Percentiles rank a stretch among this genome's conserved stretches.
Evolutionary conservation across 352 stramenopile genomes (phyloP).

Genomic region (Pythium utonaiense): DNA sequence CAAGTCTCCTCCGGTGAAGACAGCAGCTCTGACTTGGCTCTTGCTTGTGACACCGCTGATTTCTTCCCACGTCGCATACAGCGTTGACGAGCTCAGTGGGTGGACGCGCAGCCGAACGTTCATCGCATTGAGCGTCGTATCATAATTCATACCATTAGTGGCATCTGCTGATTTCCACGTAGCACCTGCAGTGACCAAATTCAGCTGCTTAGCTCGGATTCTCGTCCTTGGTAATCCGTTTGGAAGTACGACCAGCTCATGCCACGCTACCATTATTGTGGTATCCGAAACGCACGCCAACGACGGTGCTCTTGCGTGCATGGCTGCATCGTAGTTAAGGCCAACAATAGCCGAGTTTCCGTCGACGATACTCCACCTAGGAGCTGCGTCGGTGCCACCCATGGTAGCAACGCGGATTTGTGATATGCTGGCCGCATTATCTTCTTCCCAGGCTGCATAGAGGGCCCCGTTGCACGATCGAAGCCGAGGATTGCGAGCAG

Average conservation of each 20-base stretch:
- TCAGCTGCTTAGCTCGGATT: slow-evolving; percentile 25
- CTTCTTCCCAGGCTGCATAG: slow-evolving; percentile 58
- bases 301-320: slow-evolving; percentile 27
- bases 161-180: slow-evolving; percentile 38
- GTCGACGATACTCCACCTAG: slow-evolving; percentile 52
- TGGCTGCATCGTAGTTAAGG: slow-evolving; percentile 36
- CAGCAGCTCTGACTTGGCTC: slow-evolving; percentile 44
- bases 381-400: slow-evolving; percentile 32
- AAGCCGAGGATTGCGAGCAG: slow-evolving; percentile 36
- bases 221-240: slow-evolving; percentile 20
- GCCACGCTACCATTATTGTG: slow-evolving; percentile 49
- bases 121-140: slow-evolving; percentile 31
- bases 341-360: slow-evolving; percentile 33
- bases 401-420: slow-evolving; percentile 51
- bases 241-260: slow-evolving; percentile 27
- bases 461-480: slow-evolving; percentile 39
- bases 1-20: slow-evolving; percentile 18
- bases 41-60: slow-evolving; percentile 15
- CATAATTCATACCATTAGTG: slow-evolving; percentile 41
- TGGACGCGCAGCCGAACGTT: slow-evolving; percentile 40
- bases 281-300: slow-evolving; percentile 36
- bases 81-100: slow-evolving; percentile 4
- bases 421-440: slow-evolving; percentile 20
- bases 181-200: neutral
- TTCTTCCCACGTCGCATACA: slow-evolving; percentile 62